Base-by-base conservation (phyloP, 768 basidiomycete genomes). In the Phlegmacium glaucopus region DNA sequence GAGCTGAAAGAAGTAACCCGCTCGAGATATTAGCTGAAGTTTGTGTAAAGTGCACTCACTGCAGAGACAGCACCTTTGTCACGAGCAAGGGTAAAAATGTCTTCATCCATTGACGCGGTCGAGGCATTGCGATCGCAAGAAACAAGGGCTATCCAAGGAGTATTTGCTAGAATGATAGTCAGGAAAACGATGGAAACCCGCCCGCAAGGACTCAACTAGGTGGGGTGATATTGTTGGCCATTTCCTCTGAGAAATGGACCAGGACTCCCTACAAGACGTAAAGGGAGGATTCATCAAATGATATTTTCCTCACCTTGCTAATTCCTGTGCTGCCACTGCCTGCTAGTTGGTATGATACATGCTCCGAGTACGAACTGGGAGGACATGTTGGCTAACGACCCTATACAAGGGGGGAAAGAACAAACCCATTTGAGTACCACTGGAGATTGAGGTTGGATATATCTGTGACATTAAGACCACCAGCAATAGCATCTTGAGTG, bases 111-210 rank as follows among this genome's bases (percentile, higher is more conserved):
- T 1, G 82, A 81, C 3, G 79, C 71, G 49, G 77, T 68, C 12
- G 89, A 89, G 13, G 83, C 75, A 62, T 94, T 93, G 47, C 61
- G 59, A 59, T 94, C 92, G 64, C 93, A 95, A 3, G 82, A 78
- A 41, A 96, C 78, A 53, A 94, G 75, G 10, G 94, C 94, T 56
- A 96, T 87, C 92, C 93, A 96, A 4, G 94, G 91, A 0, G 92
- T 90, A 5, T 69, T 72, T 3, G 88, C 86, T 78, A 61, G 29
- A 49, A 56, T 59, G 22, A 45, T 2, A 45, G 43, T 45, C 41
- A 53, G 54, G 22, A 28, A 17, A 42, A 27, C 37, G 44, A 35
- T 34, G 44, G 44, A 42, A 35, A 44, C 6, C 25, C 12, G 28
- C 17, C 22, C 16, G 11, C 41, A 42, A 42, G 15, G 8, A 10